Evolutionary conservation across 2,329 filamentous ascomycete genomes (phyloP).

Genomic region (Pleoardoris graminearum): DNA sequence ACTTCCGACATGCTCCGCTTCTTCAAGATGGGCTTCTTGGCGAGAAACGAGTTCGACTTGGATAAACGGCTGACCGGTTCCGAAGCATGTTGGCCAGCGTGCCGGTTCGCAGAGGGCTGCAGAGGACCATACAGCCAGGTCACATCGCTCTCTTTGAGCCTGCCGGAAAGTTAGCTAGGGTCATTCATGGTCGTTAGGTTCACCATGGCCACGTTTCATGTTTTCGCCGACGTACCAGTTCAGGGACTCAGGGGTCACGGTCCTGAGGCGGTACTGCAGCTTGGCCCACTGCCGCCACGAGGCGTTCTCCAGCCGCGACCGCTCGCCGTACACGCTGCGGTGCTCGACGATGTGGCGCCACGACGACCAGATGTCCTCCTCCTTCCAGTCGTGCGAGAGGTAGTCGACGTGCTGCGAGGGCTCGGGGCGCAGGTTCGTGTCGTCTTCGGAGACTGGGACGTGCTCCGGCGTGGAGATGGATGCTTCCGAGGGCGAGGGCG

Average conservation of each 20-base stretch:
- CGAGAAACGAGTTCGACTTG: conserved; percentile 67
- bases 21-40: conserved; percentile 92
- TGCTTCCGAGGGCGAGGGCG: conserved; percentile 58
- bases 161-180: conserved; percentile 49
- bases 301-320: conserved; percentile 85
- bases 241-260: conserved; percentile 85
- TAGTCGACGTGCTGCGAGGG: conserved; percentile 94
- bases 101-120: conserved; percentile 69
- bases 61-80: conserved; percentile 60
- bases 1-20: conserved; percentile 96
- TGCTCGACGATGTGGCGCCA: conserved; percentile 92
- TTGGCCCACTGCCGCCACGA: conserved; percentile 98
- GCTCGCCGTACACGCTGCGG: conserved; percentile 76
- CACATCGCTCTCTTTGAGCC: conserved; percentile 96
- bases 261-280: conserved; percentile 81
- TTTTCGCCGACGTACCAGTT: conserved; percentile 73
- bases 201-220: too few relatives aligned
- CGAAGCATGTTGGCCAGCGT: conserved; percentile 52
- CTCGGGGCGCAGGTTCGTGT: conserved; percentile 72
- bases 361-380: conserved; percentile 96
- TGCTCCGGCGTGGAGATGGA: conserved; percentile 57
- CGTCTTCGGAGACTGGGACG: conserved; percentile 67
- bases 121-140: conserved; percentile 96
- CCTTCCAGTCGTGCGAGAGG: conserved; percentile 87
- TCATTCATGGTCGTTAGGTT: neutral